These are phyloP conservation scores for Penicillium crustosum DNA, from an alignment of 2,329 filamentous ascomycete species.

Conservation along the genomic window DNA sequence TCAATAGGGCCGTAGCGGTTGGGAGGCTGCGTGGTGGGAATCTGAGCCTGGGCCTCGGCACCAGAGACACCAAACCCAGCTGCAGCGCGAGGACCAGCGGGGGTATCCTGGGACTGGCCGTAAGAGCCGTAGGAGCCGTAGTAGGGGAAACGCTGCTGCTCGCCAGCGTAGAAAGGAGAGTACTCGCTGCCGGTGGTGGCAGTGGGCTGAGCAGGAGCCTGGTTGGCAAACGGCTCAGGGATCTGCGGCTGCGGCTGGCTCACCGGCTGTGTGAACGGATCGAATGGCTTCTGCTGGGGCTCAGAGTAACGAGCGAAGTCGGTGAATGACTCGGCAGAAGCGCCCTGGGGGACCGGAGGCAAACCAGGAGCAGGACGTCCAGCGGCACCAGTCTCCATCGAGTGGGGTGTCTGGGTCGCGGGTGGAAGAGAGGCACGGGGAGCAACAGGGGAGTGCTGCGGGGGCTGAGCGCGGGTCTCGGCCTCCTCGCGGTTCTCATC, in stretches of 20 bases:
- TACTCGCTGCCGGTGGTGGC: constrained; percentile 67
- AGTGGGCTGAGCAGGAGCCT: constrained; percentile 59
- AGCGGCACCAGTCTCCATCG: constrained; percentile 43
- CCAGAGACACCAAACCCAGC: constrained; percentile 68
- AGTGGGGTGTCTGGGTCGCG: constrained; percentile 40
- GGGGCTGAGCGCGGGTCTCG: constrained; percentile 89
- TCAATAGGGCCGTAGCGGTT: constrained; percentile 66
- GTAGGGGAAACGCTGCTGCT: constrained; percentile 72
- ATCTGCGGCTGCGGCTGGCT: constrained; percentile 61
- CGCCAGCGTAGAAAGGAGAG: constrained; percentile 80
- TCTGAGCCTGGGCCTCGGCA: constrained; percentile 59
- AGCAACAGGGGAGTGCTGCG: constrained; percentile 85
- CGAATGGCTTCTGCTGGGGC: constrained; percentile 73
- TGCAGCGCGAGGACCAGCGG: constrained; percentile 70
- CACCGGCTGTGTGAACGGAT: constrained; percentile 78
- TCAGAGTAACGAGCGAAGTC: constrained; percentile 57
- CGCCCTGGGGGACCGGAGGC: constrained; percentile 59
- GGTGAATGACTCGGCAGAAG: constrained; percentile 49
- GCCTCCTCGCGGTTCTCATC: constrained; percentile 94
- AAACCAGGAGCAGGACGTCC: constrained; percentile 63
- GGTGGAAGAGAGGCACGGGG: constrained; percentile 87
- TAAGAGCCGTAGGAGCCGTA: constrained; percentile 65
- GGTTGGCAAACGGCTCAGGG: constrained; percentile 57
- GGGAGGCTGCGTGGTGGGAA: constrained; percentile 70
- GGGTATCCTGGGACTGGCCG: constrained; percentile 70